A percentile compares a stretch with the other conserved stretches of the same genome.
Evolutionary conservation across 345 rosid species (phyloP).

Genomic region (Pseudoturritis turrita): DNA sequence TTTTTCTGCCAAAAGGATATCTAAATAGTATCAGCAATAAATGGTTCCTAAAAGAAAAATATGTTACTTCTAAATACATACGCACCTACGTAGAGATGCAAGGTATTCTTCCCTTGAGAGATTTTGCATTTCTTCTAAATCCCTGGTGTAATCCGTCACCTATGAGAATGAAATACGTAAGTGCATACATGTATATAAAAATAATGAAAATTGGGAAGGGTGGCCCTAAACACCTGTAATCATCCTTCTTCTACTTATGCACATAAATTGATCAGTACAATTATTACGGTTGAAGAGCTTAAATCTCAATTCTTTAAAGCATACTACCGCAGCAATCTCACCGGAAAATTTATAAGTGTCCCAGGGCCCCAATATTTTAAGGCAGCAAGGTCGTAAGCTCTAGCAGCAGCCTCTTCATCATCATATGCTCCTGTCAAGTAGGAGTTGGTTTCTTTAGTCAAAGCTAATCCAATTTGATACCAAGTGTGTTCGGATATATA

Average conservation of each 20-base stretch:
- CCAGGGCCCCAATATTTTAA: constrained; percentile 99
- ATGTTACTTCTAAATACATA: constrained; percentile 15
- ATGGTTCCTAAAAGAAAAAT: neutral
- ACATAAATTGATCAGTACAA: neutral
- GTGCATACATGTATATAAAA: constrained; percentile 15
- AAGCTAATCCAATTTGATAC: neutral
- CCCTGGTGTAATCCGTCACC: constrained; percentile 93
- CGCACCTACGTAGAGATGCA: constrained; percentile 87
- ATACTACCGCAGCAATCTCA: constrained; percentile 26
- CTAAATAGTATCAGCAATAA: constrained; percentile 34
- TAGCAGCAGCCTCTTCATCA: constrained; percentile 99
- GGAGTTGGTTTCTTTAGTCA: constrained; percentile 8
- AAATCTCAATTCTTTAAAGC: neutral
- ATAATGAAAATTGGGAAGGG: neutral
- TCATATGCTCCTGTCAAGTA: constrained; percentile 86
- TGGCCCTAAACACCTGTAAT: neutral
- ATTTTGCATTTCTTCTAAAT: constrained; percentile 97
- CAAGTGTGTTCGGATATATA: neutral
- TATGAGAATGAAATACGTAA: constrained; percentile 26
- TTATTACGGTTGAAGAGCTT: neutral
- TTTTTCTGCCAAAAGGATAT: constrained; percentile 64
- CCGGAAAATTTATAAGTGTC: constrained; percentile 96
- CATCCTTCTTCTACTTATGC: neutral
- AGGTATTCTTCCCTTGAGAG: constrained; percentile 93
- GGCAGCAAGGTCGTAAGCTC: constrained; percentile 99